Percentiles rank a stretch among this genome's conserved stretches.
These are phyloP conservation scores for Boletus subluridellus DNA, from an alignment of 1,284 basidiomycete genomes.

Conservation along the genomic window DNA sequence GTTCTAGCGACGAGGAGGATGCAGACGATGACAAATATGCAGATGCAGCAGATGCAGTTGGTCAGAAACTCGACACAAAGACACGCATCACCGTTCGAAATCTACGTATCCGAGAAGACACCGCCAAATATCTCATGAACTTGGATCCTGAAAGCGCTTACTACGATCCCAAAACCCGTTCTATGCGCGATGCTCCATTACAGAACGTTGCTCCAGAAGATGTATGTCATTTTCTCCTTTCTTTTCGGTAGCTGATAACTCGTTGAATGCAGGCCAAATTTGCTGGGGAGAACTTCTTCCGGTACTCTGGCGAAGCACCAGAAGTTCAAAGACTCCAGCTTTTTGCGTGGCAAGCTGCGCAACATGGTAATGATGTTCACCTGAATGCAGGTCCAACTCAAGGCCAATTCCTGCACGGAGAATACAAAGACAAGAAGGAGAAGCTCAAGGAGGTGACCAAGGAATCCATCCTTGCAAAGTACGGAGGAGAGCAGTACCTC, in stretches of 20 bases:
- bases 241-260: conserved; percentile 9
- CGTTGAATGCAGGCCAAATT: conserved; percentile 65
- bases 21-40: conserved; percentile 96
- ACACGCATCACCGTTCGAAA: conserved; percentile 98
- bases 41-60: conserved; percentile 94
- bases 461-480: conserved; percentile 82
- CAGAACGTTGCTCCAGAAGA: conserved; percentile 80
- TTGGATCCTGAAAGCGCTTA: conserved; percentile 94
- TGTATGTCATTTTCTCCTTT: conserved; percentile 42
- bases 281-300: conserved; percentile 94
- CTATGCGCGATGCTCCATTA: conserved; percentile 96
- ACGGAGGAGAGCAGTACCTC: conserved; percentile 94
- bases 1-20: conserved; percentile 92
- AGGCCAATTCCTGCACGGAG: conserved; percentile 86
- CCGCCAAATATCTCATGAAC: conserved; percentile 98
- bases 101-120: conserved; percentile 97
- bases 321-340: conserved; percentile 90
- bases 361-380: conserved; percentile 92
- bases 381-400: conserved; percentile 96
- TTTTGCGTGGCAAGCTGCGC: conserved; percentile 96
- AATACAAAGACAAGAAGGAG: conserved; percentile 92
- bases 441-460: conserved; percentile 85
- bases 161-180: conserved; percentile 99
- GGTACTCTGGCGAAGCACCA: conserved; percentile 86
- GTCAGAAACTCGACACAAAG: conserved; percentile 97